Percentiles rank a stretch among this genome's conserved stretches.
Evolutionary conservation across 148 eudicot genomes (phyloP).

Genomic region (Arbutus unedo): DNA sequence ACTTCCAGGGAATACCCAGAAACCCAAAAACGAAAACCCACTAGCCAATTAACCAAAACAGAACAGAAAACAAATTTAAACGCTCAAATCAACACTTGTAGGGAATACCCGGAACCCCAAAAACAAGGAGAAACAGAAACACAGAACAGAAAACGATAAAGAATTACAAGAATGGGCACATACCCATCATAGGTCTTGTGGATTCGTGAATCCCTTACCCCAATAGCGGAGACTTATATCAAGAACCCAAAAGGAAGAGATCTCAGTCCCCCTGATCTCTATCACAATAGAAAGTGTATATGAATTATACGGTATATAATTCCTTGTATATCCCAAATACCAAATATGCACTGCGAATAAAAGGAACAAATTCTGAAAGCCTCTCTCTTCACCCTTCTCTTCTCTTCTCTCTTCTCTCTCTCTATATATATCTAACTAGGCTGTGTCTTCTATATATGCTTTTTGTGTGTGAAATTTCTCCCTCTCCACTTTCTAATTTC

Average conservation of each 20-base stretch:
- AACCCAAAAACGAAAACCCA: constrained; percentile 8
- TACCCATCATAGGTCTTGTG: constrained; percentile 26
- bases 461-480: neutral
- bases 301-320: neutral
- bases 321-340: neutral
- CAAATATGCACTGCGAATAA: neutral
- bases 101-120: constrained; percentile 3
- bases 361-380: neutral
- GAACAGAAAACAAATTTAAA: constrained; percentile 1
- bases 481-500: constrained; percentile 8
- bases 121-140: neutral
- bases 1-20: neutral
- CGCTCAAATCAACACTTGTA: neutral
- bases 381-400: neutral
- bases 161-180: neutral
- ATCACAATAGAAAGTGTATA: neutral
- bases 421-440: neutral
- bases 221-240: neutral
- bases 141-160: constrained; percentile 7
- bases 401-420: neutral
- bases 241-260: constrained; percentile 8
- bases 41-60: neutral
- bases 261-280: constrained; percentile 5
- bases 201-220: constrained; percentile 16
- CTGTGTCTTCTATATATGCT: neutral